Evolutionary conservation across 768 basidiomycete species (phyloP), one percentile per base, ranked within the genome.

Genomic region (Ephemerocybe angulata): DNA sequence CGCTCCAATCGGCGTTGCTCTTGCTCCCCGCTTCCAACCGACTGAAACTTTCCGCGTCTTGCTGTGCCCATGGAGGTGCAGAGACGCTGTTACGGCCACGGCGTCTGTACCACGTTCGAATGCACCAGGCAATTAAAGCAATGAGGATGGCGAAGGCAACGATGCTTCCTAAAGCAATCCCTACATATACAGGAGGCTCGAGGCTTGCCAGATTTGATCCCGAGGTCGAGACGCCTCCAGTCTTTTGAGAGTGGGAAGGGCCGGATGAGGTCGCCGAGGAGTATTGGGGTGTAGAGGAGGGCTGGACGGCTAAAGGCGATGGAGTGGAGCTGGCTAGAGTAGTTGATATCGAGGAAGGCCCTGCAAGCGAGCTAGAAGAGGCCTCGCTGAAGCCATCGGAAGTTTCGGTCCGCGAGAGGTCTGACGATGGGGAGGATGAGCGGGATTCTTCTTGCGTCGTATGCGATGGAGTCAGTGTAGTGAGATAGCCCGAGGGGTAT

Each of bases 51-150:
- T 58, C 57, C 24, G 50, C 60, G 31, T 55, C 59, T 43, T 59
- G 27, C 28, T 29, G 33, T 11, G 65, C 71, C 77, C 72, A 75
- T 4, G 74, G 72, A 21, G 77, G 37, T 29, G 40, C 42, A 7
- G 40, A 62, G 54, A 67, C 63, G 21, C 70, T 50, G 66, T 69
- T 42, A 64, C 67, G 47, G 70, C 55, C 25, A 13, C 41, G 50
- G 71, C 47, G 67, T 29, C 21, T 55, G 54, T 43, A 54, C 50
- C 75, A 71, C 7, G 74, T 60, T 33, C 81, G 75, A 54, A 84
- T 63, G 56, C 70, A 72, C 76, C 76, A 82, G 0, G 79, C 76
- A 29, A 80, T 61, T n/a, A 83, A 58, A 35, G 79, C 75, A 15
- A 76, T 64, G 30, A 82, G 40, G 50, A 73, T 71, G 5, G 78